Base-by-base conservation (phyloP, 1,284 basidiomycete species). In the Mixia osmundae region DNA sequence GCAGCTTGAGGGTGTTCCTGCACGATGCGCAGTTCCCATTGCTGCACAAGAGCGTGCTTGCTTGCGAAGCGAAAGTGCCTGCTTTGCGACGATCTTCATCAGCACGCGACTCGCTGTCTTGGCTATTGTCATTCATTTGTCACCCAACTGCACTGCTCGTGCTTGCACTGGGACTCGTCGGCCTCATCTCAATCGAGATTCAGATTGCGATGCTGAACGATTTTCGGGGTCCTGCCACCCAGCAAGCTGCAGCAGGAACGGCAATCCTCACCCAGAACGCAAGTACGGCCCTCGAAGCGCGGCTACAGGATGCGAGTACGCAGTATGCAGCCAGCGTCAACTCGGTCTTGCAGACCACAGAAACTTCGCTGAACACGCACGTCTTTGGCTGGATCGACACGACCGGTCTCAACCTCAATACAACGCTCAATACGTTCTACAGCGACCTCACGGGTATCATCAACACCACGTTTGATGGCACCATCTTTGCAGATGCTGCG, bases 301-400 rank as follows among this genome's bases (percentile, higher is more conserved):
- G 67, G 57, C 80, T 83, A 66, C 69, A 67, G 48, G 71, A 75
- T 49, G 72, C 80, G 47, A 82, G 76, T 7, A 50, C 66, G 5
- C 54, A 64, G 2, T 97, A 85, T 47, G 80, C 85, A 2, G 61
- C 59, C 15, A 63, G 64, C 22, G 65, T 83, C 50, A 97, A 95
- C 51, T 47, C 48, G 4, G 71, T 70, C 19, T 69, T 91, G 21
- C 61, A 67, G 28, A 48, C 49, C 19, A 64, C 79, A 35, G 75
- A 94, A 56, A 60, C 61, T 25, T 66, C 69, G 9, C 69, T 95
- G 55, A 82, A 95, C 55, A 58, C 76, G 25, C 75, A 78, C 12
- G 57, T 94, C 30, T 89, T 95, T 44, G 76, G 78, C 12, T 95
- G 85, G 87, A 72, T 95, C 35, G 82, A 91, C 50, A 67, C 64